Percentiles rank a stretch among this genome's conserved stretches.
phyloP scores from a whole-genome alignment of 495 filamentous ascomycete genomes.

The Xanthoparmelia taractica region DNA sequence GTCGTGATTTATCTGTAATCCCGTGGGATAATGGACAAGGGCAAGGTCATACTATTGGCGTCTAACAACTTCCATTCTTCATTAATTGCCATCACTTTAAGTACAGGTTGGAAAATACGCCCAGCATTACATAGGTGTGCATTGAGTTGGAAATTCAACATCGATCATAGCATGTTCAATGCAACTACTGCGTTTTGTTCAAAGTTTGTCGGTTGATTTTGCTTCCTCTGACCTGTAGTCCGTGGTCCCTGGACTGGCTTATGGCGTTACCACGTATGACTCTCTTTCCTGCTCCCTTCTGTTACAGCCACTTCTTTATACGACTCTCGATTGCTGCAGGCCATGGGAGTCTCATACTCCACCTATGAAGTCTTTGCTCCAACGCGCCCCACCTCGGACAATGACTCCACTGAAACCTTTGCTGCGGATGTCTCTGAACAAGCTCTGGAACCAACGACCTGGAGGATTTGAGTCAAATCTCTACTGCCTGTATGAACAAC shows the following conservation, averaged over 20 bases:
- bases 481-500: too few species aligned
- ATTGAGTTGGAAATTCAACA: slow-evolving; percentile 4
- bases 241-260: background rate
- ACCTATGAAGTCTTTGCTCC: background rate
- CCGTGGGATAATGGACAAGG: slow-evolving; percentile 1
- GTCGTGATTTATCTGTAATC: background rate
- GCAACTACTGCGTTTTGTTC: background rate
- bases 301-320: background rate
- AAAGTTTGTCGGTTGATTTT: background rate
- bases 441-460: too few species aligned
- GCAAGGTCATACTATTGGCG: slow-evolving; percentile 1
- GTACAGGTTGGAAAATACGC: slow-evolving; percentile 13
- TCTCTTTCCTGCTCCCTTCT: background rate
- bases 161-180: too few species aligned
- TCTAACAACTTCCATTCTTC: background rate
- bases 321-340: background rate
- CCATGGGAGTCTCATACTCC: background rate
- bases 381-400: slow-evolving; percentile 42
- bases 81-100: slow-evolving; percentile 6
- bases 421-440: too few species aligned
- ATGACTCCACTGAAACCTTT: too few species aligned
- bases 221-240: background rate
- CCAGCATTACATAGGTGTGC: slow-evolving; percentile 18
- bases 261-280: background rate
- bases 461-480: too few species aligned